A percentile compares a stretch with the other conserved stretches of the same genome.
phyloP scores from a whole-genome alignment of 2,329 filamentous ascomycete genomes.

The Stagonosporopsis vannaccii region DNA sequence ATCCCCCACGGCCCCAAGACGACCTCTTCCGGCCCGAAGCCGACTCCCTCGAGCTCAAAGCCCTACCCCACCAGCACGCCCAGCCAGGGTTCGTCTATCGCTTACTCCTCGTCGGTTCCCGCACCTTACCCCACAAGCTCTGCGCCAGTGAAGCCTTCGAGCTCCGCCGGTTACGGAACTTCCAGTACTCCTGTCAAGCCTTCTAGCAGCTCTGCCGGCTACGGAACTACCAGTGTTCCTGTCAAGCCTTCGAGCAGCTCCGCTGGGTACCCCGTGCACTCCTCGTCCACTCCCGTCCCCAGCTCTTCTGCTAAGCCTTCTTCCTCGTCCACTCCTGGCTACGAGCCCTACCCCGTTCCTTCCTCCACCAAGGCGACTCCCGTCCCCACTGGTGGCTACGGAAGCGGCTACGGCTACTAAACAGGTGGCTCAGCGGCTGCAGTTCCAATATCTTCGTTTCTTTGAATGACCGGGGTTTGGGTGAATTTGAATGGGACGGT shows the following conservation, averaged over 20 bases:
- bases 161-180: conserved; percentile 24
- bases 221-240: conserved; percentile 21
- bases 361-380: conserved; percentile 15
- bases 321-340: conserved; percentile 8
- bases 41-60: background rate
- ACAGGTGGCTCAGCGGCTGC: background rate
- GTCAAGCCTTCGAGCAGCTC: conserved; percentile 3
- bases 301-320: conserved; percentile 4
- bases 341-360: conserved; percentile 13
- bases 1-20: conserved; percentile 15
- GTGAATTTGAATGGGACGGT: conserved; percentile 4
- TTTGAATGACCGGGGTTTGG: conserved; percentile 9
- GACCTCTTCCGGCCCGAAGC: background rate
- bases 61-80: conserved; percentile 24
- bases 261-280: conserved; percentile 8
- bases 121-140: conserved; percentile 33
- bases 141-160: conserved; percentile 15
- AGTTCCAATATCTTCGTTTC: conserved; percentile 5
- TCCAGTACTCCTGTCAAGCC: conserved; percentile 10
- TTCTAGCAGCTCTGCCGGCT: conserved; percentile 18
- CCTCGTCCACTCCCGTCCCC: conserved; percentile 4
- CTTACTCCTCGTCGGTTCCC: conserved; percentile 16
- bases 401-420: conserved; percentile 30
- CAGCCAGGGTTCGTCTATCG: conserved; percentile 15
- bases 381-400: conserved; percentile 27